A percentile compares a stretch with the other conserved stretches of the same genome.
These are phyloP conservation scores for Turnera subulata DNA, from an alignment of 345 rosid genomes.

Conservation along the genomic window DNA sequence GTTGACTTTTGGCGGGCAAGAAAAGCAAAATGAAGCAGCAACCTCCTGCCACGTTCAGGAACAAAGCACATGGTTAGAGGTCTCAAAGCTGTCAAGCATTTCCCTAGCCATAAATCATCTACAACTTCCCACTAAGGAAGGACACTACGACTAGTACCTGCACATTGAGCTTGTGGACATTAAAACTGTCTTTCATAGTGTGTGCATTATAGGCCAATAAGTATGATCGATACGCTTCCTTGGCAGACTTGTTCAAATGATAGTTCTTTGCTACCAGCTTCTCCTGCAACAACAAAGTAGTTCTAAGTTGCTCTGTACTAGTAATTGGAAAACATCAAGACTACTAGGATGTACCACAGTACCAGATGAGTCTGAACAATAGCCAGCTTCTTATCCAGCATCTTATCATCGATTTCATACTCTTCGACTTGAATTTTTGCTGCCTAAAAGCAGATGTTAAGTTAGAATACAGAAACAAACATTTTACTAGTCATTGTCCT, in stretches of 20 bases:
- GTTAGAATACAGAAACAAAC: not conserved
- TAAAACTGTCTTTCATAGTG: slow-evolving; percentile 86
- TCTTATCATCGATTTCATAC: slow-evolving; percentile 77
- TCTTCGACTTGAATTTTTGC: slow-evolving; percentile 93
- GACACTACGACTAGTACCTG: slow-evolving; percentile 72
- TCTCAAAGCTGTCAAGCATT: no score
- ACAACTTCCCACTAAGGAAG: no score
- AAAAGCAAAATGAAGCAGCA: slow-evolving; percentile 87
- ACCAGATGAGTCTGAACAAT: slow-evolving; percentile 89
- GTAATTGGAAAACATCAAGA: slow-evolving; percentile 2
- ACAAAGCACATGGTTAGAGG: not conserved
- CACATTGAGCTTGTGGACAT: slow-evolving; percentile 86
- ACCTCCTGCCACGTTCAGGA: slow-evolving; percentile 53
- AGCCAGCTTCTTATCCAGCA: slow-evolving; percentile 70
- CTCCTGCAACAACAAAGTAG: slow-evolving; percentile 52
- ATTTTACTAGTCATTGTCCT: no score
- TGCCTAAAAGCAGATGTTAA: slow-evolving; percentile 36
- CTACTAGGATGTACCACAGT: slow-evolving; percentile 13
- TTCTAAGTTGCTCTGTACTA: not conserved
- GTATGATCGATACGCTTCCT: slow-evolving; percentile 89
- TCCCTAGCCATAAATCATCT: no score
- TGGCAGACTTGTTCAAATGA: slow-evolving; percentile 76
- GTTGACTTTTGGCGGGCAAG: slow-evolving; percentile 48
- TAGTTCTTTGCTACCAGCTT: slow-evolving; percentile 67
- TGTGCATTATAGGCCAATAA: slow-evolving; percentile 93